phyloP scores from a whole-genome alignment of 1,284 basidiomycete species.

The Sporisorium exsertum region DNA sequence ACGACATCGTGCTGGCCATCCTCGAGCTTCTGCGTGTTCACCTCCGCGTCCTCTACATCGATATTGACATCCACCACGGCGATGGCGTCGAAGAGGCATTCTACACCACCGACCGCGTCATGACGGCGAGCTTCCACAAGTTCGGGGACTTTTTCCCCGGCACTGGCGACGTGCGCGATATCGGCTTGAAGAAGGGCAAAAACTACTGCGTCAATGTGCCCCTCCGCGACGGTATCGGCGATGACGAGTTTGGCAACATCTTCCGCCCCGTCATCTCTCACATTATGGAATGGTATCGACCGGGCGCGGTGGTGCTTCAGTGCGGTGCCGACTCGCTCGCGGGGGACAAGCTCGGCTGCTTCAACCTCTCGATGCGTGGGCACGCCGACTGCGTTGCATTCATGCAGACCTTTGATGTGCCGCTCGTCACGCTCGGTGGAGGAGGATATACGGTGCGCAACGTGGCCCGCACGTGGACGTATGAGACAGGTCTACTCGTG shows the following conservation, averaged over 20 bases:
- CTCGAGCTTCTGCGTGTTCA: slow-evolving; percentile 71
- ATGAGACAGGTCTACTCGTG: slow-evolving; percentile 93
- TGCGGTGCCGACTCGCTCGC: slow-evolving; percentile 96
- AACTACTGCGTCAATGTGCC: slow-evolving; percentile 95
- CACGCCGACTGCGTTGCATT: slow-evolving; percentile 92
- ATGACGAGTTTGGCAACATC: slow-evolving; percentile 79
- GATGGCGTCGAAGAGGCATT: slow-evolving; percentile 99
- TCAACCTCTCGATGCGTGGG: slow-evolving; percentile 93
- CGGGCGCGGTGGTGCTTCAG: slow-evolving; percentile 90
- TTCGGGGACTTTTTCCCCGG: slow-evolving; percentile 98
- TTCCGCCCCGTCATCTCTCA: slow-evolving; percentile 76
- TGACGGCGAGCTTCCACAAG: slow-evolving; percentile 92
- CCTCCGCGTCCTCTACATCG: slow-evolving; percentile 93
- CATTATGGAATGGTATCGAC: slow-evolving; percentile 89
- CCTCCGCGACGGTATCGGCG: slow-evolving; percentile 90
- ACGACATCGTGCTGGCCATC: slow-evolving; percentile 74
- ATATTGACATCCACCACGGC: slow-evolving; percentile 98
- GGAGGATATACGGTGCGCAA: slow-evolving; percentile 95
- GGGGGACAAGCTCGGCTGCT: slow-evolving; percentile 94
- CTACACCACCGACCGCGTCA: slow-evolving; percentile 95
- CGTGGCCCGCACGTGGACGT: slow-evolving; percentile 93
- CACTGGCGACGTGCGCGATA: slow-evolving; percentile 78
- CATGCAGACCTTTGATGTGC: slow-evolving; percentile 84
- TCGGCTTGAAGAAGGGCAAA: slow-evolving; percentile 85
- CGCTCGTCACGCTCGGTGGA: slow-evolving; percentile 90